Evolutionary conservation across 163 green algal species (phyloP), one percentile per base, ranked within the genome.

Genomic region (Coccomyxa subellipsoidea): DNA sequence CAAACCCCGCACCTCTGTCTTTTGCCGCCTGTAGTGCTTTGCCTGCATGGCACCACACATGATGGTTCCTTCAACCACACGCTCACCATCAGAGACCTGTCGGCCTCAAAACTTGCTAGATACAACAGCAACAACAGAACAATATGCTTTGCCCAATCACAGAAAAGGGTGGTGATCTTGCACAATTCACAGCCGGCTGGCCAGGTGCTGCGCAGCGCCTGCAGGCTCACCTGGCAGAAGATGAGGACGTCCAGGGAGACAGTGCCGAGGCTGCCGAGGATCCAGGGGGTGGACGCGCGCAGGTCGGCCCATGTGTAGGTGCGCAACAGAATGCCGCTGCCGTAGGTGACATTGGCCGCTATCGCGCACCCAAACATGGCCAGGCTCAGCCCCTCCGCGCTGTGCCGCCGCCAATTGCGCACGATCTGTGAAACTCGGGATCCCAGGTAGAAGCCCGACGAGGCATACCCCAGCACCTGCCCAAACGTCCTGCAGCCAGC

Each of bases 351-450:
- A 87, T 99, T 99, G 76, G 94, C 96, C 34, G 73, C 81, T 9
- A 97, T 89, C 15, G 94, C 94, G 75, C 89, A 90, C 35, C 92
- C 70, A 85, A 99, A 99, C 94, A 99, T 98, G 69, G 84, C 80
- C 32, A 93, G 38, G 12, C 92, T 91, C 34, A 99, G 90, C 0
- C 96, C 96, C 85, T 97, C 94, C 0, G 89, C 90, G 7, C 83
- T 93, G 59, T 89, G 80, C 0, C 95, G 88, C 37, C 54, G 71
- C 34, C 80, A 84, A 87, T 98, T 99, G 77, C 94, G 94, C 34
- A 84, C 82, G 36, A 99, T 95, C 89, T 99, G 96, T 36, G 89
- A 93, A 12, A 96, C 0, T 7, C 96, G 90, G 23, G 85, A 93
- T 35, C 78, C 82, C 32, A 99, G 87, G 88, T 99, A 99, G 77